These are phyloP conservation scores for Colletotrichum acutatum DNA, from an alignment of 2,329 filamentous ascomycete genomes.

Conservation along the genomic window DNA sequence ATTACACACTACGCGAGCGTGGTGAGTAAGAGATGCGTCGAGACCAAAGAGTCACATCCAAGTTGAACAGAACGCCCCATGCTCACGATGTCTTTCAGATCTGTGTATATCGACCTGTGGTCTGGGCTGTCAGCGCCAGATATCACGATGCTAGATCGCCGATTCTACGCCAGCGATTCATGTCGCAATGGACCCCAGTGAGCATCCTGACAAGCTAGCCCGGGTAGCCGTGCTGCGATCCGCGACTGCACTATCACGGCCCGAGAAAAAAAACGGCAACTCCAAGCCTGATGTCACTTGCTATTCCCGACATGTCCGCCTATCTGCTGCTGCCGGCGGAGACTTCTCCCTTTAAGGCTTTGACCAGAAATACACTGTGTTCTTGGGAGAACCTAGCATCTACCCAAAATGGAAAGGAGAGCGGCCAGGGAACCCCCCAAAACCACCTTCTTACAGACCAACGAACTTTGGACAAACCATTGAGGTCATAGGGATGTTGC, in stretches of 20 bases:
- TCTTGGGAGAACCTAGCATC: not conserved
- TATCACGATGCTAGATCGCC: conserved; percentile 17
- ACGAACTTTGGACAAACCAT: not conserved
- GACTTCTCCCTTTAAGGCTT: not conserved
- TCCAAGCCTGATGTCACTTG: not conserved
- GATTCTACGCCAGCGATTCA: conserved; percentile 18
- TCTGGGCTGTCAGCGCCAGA: not conserved
- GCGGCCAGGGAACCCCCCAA: not conserved
- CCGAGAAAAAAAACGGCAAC: conserved; percentile 15
- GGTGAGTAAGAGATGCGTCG: not conserved
- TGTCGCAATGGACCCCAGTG: conserved; percentile 5
- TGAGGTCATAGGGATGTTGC: not conserved
- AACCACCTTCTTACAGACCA: not conserved
- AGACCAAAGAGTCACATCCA: not conserved
- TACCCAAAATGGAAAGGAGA: not conserved
- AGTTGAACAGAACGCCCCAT: not conserved
- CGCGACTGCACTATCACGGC: not conserved
- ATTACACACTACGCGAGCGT: not conserved
- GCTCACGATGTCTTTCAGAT: not conserved
- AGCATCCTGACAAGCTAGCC: not conserved
- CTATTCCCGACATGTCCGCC: not conserved
- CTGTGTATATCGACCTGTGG: not conserved
- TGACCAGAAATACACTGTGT: not conserved
- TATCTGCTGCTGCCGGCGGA: not conserved
- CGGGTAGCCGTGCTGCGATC: not conserved